A percentile compares a stretch with the other conserved stretches of the same genome.
phyloP scores from a whole-genome alignment of 2,329 filamentous ascomycete species.

The Apiospora kogelbergensis region DNA sequence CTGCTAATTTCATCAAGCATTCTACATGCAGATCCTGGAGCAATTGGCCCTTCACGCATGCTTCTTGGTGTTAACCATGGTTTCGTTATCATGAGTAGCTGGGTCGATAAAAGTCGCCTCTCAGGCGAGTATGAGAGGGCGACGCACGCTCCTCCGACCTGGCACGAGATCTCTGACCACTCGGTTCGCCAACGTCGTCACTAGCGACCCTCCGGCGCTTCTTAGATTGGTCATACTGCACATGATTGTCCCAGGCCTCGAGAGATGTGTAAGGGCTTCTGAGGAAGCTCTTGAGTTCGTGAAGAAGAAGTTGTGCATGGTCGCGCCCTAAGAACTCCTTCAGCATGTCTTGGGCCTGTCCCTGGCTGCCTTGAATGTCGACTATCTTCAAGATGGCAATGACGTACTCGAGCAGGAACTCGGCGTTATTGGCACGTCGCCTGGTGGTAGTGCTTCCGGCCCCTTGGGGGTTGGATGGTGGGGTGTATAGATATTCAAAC shows the following conservation, averaged over 20 bases:
- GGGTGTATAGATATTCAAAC: slow-evolving; percentile 67
- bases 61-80: neutral
- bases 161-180: neutral
- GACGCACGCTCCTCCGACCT: neutral
- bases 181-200: neutral
- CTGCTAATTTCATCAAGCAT: too few species aligned
- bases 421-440: slow-evolving; percentile 66
- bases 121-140: neutral
- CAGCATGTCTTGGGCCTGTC: slow-evolving; percentile 77
- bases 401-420: slow-evolving; percentile 85
- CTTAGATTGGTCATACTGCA: slow-evolving; percentile 59
- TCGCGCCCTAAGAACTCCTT: slow-evolving; percentile 75
- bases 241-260: slow-evolving; percentile 75
- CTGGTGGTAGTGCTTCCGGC: slow-evolving; percentile 25
- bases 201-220: neutral
- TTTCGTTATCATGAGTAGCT: neutral
- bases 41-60: neutral
- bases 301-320: slow-evolving; percentile 73
- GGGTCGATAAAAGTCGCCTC: neutral
- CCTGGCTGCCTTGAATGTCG: slow-evolving; percentile 75
- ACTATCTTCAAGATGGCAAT: slow-evolving; percentile 80
- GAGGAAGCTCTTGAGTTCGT: slow-evolving; percentile 82
- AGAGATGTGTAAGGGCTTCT: slow-evolving; percentile 74
- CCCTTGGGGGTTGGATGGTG: slow-evolving; percentile 19
- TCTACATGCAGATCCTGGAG: too few species aligned